These are phyloP conservation scores for Penicillium sp. DNA, from an alignment of 2,329 filamentous ascomycete species.

Conservation along the genomic window DNA sequence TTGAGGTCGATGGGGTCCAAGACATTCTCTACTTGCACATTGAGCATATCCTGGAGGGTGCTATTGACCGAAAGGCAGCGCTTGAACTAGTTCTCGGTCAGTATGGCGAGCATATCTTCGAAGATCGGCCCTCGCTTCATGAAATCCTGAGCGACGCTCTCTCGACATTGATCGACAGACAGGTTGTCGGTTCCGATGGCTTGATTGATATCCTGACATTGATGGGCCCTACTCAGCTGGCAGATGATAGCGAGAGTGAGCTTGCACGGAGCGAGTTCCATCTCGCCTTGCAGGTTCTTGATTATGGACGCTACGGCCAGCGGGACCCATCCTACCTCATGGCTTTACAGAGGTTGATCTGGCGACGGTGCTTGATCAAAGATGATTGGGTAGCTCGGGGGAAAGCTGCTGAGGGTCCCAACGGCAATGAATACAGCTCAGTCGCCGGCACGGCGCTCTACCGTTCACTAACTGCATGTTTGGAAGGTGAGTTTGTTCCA, in stretches of 20 bases:
- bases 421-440: constrained; percentile 63
- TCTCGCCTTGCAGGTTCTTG: constrained; percentile 63
- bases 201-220: constrained; percentile 70
- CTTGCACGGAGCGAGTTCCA: constrained; percentile 66
- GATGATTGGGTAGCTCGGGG: constrained; percentile 85
- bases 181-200: constrained; percentile 60
- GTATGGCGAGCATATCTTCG: constrained; percentile 55
- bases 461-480: constrained; percentile 63
- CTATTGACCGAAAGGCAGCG: constrained; percentile 77
- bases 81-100: constrained; percentile 72
- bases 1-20: constrained; percentile 75
- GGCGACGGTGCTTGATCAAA: constrained; percentile 80
- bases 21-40: constrained; percentile 73
- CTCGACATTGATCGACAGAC: constrained; percentile 67
- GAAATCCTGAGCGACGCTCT: constrained; percentile 71
- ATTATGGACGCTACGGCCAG: constrained; percentile 56
- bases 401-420: constrained; percentile 71
- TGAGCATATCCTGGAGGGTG: constrained; percentile 63
- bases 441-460: constrained; percentile 68
- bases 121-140: constrained; percentile 65
- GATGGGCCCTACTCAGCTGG: constrained; percentile 57
- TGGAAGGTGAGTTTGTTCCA: constrained; percentile 47
- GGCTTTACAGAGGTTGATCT: constrained; percentile 56
- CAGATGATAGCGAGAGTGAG: constrained; percentile 48
- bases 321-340: constrained; percentile 42